Evolutionary conservation across 768 basidiomycete species (phyloP), one percentile per base, ranked within the genome.

Genomic region (Sporobolomyces phaffii): DNA sequence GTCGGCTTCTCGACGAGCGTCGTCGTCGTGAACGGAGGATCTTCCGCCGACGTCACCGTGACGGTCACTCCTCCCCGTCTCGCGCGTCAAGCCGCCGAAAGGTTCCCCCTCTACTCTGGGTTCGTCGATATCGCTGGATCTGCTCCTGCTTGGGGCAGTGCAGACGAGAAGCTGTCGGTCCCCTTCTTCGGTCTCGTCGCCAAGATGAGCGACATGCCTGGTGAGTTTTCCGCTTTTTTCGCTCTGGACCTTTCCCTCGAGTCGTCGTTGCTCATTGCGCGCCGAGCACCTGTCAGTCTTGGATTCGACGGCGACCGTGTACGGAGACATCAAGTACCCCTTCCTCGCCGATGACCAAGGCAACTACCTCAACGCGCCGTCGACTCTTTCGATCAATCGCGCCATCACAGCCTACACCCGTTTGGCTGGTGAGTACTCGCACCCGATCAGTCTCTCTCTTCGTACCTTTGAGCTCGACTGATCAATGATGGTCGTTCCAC

Each of bases 161-260:
- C 22, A 31, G 24, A n/a, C 24, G 56, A 65, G 50, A 2, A 24
- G n/a, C 43, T 68, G 26, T 80, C 81, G 11, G 64, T 70, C 29
- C 78, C 81, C 5, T 85, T 83, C 72, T 73, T 84, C 22, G 84
- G 84, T 11, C 61, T 81, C 20, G 78, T 76, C 0, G 79, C 77
- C 0, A 65, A 78, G n/a, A 77, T 84, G 65, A 81, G 80, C 71
- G 77, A 83, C 64, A 80, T 81, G 66, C 80, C 80, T 36, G 24
- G 66, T 68, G 26, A 41, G 61, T 33, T 34, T 48, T 17, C 10
- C 1, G 17, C 9, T 49, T 31, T 53, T 1, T 49, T 64, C 34
- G 17, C 2, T 3, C 5, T 10, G 15, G 36, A 57, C 14, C 3
- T 44, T 29, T 9, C 11, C 34, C 28, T 44, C 54, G n/a, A 28